Base-by-base conservation (phyloP, 2,329 filamentous ascomycete genomes). In the Aspergillus quadrilineatus region DNA sequence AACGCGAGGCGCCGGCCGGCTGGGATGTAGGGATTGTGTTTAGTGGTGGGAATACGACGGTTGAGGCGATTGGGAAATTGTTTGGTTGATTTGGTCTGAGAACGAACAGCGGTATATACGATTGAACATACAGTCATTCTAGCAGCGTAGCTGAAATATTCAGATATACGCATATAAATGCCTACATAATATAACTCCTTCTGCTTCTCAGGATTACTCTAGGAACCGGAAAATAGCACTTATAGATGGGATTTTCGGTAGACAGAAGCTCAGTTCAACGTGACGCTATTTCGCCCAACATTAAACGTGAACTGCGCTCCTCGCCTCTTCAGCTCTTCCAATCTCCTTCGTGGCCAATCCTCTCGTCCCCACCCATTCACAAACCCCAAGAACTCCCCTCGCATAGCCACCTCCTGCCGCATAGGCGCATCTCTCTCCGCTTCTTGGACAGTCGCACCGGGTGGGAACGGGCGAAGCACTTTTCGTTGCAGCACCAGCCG, bases 1-100 rank as follows among this genome's bases (percentile, higher is more conserved):
- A 72, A 54, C 62, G 64, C 58, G 89, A 92, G 72, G 89, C 79
- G 0, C 80, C 84, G 51, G 79, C 83, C 10, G 90, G 90, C 0
- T 96, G 92, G 91, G 84, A 87, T 74, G 66, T 87, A 14, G 84
- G 82, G 0, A 71, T 87, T 55, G 78, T 87, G 4, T 79, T 87
- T 50, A 84, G 80, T 62, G 85, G 85, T n/a, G 85, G 85, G 0
- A 87, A 87, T 69, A 87, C 84, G 2, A 86, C 84, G 0, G 75
- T 87, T 9, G 84, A 87, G 65, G 83, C 82, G 1, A 80, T 87
- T 62, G 75, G 71, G 26, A 80, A 82, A 69, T 70, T 87, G 41
- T 86, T 84, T 47, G 37, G 50, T 30, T 65, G 41, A 58, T 45
- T 12, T 39, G 32, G 8, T 14, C n/a, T 3, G 39, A 4, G 12